Conservation (phyloP, 2,329 filamentous ascomycete genomes). For the Epichloe aotearoae region DNA sequence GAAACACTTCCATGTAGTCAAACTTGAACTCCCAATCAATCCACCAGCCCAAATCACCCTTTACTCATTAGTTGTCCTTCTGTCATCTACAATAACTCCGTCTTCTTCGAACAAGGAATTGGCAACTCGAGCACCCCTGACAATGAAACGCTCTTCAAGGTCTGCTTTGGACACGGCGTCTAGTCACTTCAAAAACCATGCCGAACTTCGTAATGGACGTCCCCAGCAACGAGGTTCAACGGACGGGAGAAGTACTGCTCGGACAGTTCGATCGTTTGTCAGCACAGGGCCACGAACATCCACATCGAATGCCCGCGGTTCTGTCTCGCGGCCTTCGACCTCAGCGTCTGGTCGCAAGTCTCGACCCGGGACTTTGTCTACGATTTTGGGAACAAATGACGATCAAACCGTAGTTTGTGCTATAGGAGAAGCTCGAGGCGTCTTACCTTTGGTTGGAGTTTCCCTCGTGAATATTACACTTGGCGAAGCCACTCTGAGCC, state of each 20-base stretch:
- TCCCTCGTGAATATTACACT: conserved; percentile 80
- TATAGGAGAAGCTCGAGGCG: conserved; percentile 72
- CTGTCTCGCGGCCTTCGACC: conserved; percentile 14
- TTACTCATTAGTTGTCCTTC: too few relatives aligned
- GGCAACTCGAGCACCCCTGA: background rate
- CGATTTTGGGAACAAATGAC: conserved; percentile 32
- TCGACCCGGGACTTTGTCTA: conserved; percentile 22
- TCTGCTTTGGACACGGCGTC: background rate
- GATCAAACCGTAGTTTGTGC: conserved; percentile 74
- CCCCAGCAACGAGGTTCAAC: background rate
- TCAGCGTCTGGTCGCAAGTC: conserved; percentile 33
- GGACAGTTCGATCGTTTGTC: conserved; percentile 8
- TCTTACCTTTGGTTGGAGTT: conserved; percentile 71
- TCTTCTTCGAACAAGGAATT: too few relatives aligned
- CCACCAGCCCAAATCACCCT: too few relatives aligned
- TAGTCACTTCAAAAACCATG: background rate
- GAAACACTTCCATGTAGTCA: too few relatives aligned
- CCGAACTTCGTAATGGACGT: background rate
- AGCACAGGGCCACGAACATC: conserved; percentile 9
- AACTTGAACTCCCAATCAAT: too few relatives aligned
- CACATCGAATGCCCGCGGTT: background rate
- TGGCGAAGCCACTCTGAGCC: conserved; percentile 71
- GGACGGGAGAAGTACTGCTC: background rate
- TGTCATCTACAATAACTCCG: too few relatives aligned
- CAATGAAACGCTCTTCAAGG: background rate